Evolutionary conservation across 2,329 filamentous ascomycete genomes (phyloP).

Genomic region (Claviceps sp.): DNA sequence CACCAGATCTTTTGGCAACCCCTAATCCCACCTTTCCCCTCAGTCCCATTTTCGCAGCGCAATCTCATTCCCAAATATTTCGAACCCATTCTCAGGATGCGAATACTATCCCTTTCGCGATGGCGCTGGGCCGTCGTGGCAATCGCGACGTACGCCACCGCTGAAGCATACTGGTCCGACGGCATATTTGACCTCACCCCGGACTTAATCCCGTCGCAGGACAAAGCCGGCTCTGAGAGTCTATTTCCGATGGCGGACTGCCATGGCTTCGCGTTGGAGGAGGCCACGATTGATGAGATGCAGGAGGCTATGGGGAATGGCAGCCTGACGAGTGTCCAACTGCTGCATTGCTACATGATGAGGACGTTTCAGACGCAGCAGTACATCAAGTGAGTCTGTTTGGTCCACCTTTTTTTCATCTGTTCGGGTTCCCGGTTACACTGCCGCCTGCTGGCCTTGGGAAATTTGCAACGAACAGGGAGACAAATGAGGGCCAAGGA

Average conservation of each 20-base stretch:
- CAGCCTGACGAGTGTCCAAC: conserved; percentile 41
- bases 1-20: too few species aligned
- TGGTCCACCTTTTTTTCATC: background rate
- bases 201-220: conserved; percentile 20
- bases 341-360: conserved; percentile 49
- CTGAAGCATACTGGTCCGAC: background rate
- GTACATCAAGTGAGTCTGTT: conserved; percentile 43
- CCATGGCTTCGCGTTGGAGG: conserved; percentile 47
- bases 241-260: conserved; percentile 52
- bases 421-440: background rate
- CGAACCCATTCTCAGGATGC: background rate
- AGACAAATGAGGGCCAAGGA: background rate
- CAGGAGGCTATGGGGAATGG: conserved; percentile 43
- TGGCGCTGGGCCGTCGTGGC: conserved; percentile 1
- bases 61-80: too few species aligned
- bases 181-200: conserved; percentile 13
- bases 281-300: conserved; percentile 56
- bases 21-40: too few species aligned
- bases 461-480: background rate
- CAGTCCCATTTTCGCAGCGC: too few species aligned
- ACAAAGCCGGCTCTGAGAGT: conserved; percentile 22
- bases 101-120: background rate
- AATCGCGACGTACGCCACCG: conserved; percentile 1
- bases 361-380: conserved; percentile 47
- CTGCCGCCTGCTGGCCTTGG: too few species aligned